A percentile compares a stretch with the other conserved stretches of the same genome.
phyloP scores from a whole-genome alignment of 345 rosid genomes.

The Heritiera littoralis region DNA sequence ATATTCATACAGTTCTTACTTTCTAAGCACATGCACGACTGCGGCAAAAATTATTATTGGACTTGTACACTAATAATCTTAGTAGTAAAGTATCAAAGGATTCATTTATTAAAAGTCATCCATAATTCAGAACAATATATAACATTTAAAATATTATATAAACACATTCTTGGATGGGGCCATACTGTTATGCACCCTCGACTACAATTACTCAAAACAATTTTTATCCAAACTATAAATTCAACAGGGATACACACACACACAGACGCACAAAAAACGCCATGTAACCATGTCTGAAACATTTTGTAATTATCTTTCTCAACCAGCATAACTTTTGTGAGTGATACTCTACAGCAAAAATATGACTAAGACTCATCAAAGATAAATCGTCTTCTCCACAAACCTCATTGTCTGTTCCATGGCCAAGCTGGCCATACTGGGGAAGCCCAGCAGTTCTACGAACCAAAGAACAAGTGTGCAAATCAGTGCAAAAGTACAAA shows the following conservation, averaged over 20 bases:
- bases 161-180: not conserved
- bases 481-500: constrained; percentile 11
- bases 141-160: not conserved
- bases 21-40: not conserved
- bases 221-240: not conserved
- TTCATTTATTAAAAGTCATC: not conserved
- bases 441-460: constrained; percentile 96
- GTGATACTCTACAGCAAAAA: not conserved
- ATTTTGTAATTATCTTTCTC: not conserved
- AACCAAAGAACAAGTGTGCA: constrained; percentile 31
- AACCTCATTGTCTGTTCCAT: constrained; percentile 98
- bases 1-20: not conserved
- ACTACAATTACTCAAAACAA: not conserved
- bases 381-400: not conserved
- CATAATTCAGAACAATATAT: not conserved
- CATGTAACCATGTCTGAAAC: not conserved
- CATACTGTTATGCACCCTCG: not conserved
- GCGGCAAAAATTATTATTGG: not conserved
- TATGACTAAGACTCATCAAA: not conserved
- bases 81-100: not conserved
- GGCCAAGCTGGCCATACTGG: constrained; percentile 99
- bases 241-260: not conserved
- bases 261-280: not conserved
- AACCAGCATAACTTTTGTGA: not conserved
- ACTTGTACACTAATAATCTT: not conserved